Evolutionary conservation across 768 basidiomycete genomes (phyloP).

Genomic region (Xerocomus potaroensis): DNA sequence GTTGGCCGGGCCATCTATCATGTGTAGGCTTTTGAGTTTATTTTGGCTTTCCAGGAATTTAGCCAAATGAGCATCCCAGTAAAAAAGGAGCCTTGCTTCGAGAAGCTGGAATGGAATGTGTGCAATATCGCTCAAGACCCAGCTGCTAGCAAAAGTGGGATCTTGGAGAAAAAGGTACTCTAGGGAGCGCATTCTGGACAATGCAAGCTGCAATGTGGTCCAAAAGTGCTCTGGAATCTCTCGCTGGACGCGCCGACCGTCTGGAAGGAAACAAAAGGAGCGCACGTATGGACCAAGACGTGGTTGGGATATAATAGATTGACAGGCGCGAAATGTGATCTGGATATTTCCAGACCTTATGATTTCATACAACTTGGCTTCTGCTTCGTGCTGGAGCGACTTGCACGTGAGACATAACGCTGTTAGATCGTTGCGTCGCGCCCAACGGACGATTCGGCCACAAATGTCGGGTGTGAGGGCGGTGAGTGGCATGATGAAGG

Average conservation of each 20-base stretch:
- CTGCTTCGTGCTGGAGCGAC: slow-evolving; percentile 45
- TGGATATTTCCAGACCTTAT: slow-evolving; percentile 37
- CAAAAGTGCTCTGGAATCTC: slow-evolving; percentile 39
- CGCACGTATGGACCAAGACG: slow-evolving; percentile 41
- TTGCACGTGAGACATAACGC: slow-evolving; percentile 44
- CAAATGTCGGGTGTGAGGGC: slow-evolving; percentile 42
- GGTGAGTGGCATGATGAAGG: slow-evolving; percentile 14
- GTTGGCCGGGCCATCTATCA: slow-evolving; percentile 21
- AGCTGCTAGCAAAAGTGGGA: slow-evolving; percentile 35
- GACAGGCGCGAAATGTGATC: slow-evolving; percentile 35
- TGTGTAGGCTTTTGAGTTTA: slow-evolving; percentile 38
- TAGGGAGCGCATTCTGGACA: slow-evolving; percentile 43
- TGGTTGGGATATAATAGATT: slow-evolving; percentile 33
- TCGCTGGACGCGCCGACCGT: slow-evolving; percentile 22
- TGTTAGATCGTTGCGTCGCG: slow-evolving; percentile 35
- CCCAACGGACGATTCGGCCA: slow-evolving; percentile 37
- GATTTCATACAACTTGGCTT: slow-evolving; percentile 41
- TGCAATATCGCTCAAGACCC: slow-evolving; percentile 41
- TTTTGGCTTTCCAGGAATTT: slow-evolving; percentile 47
- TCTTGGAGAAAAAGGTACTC: slow-evolving; percentile 43
- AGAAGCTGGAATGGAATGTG: slow-evolving; percentile 43
- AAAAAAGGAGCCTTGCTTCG: slow-evolving; percentile 45
- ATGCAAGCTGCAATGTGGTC: slow-evolving; percentile 37
- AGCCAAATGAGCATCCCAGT: slow-evolving; percentile 45
- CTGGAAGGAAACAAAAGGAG: slow-evolving; percentile 39